Evolutionary conservation across 495 filamentous ascomycete genomes (phyloP).

Genomic region (Annulohypoxylon stygium): DNA sequence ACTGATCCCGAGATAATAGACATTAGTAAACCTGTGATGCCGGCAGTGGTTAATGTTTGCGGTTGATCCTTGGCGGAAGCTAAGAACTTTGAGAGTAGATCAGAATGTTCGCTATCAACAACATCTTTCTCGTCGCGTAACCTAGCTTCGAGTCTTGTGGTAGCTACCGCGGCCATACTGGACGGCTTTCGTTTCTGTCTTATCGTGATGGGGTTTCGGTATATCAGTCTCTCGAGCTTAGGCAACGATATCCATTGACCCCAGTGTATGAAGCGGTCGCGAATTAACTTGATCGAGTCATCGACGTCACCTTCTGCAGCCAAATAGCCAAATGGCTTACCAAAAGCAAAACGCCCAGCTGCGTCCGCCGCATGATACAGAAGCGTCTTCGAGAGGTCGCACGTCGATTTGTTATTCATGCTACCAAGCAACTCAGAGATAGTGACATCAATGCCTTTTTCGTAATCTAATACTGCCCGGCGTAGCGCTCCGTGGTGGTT

Average conservation of each 20-base stretch:
- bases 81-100: no score
- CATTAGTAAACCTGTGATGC: neutral
- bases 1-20: neutral
- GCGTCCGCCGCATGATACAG: slow-evolving; percentile 49
- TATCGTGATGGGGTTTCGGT: no score
- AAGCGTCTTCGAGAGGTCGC: slow-evolving; percentile 38
- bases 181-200: no score
- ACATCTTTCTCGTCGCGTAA: no score
- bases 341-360: slow-evolving; percentile 46
- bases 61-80: no score
- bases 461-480: no score
- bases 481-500: no score
- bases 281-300: slow-evolving; percentile 42
- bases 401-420: slow-evolving; percentile 28
- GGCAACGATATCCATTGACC: neutral
- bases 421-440: slow-evolving; percentile 38
- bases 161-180: no score
- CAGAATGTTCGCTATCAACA: no score
- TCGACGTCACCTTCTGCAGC: slow-evolving; percentile 42
- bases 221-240: no score
- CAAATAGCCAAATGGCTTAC: slow-evolving; percentile 44
- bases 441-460: slow-evolving; percentile 42
- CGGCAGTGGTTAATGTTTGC: no score
- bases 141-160: no score
- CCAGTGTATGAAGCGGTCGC: slow-evolving; percentile 48